Conservation (phyloP, 805 yeast species). For the Candida ponderosae region DNA sequence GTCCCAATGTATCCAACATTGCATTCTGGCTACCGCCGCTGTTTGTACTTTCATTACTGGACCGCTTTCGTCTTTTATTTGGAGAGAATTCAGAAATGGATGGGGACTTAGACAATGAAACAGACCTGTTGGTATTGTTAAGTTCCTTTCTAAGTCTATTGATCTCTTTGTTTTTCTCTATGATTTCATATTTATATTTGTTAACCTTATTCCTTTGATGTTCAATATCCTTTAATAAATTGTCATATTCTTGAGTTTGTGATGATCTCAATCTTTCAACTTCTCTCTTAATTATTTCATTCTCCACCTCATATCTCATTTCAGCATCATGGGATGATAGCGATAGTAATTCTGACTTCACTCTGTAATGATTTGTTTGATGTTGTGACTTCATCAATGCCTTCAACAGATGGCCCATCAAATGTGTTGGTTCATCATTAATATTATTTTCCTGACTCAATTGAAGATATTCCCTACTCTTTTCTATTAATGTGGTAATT, state of each 20-base stretch:
- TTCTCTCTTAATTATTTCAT: slow-evolving; percentile 34
- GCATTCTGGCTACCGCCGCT: slow-evolving; percentile 6
- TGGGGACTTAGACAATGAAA: no score
- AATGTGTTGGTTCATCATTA: slow-evolving; percentile 4
- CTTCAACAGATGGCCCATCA: slow-evolving; percentile 12
- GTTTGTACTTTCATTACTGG: not conserved
- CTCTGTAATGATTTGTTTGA: slow-evolving; percentile 25
- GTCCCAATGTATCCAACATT: slow-evolving; percentile 43
- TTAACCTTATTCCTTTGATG: slow-evolving; percentile 33
- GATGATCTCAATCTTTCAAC: slow-evolving; percentile 31
- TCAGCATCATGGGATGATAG: slow-evolving; percentile 35
- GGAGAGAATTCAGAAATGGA: not conserved
- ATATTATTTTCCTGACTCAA: not conserved
- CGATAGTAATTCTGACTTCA: slow-evolving; percentile 31
- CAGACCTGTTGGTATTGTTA: slow-evolving; percentile 3
- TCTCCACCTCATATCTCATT: slow-evolving; percentile 41
- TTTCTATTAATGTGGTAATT: no score
- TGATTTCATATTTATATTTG: slow-evolving; percentile 36
- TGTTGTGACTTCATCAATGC: slow-evolving; percentile 18
- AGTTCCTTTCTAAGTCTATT: slow-evolving; percentile 28
- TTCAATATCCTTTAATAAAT: slow-evolving; percentile 28
- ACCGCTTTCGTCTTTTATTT: not conserved
- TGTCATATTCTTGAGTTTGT: slow-evolving; percentile 22
- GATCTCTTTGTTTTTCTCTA: slow-evolving; percentile 37
- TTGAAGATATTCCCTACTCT: no score